Evolutionary conservation across 169 alveolate species (phyloP), one percentile per base, ranked within the genome.

Genomic region (Babesia microti): DNA sequence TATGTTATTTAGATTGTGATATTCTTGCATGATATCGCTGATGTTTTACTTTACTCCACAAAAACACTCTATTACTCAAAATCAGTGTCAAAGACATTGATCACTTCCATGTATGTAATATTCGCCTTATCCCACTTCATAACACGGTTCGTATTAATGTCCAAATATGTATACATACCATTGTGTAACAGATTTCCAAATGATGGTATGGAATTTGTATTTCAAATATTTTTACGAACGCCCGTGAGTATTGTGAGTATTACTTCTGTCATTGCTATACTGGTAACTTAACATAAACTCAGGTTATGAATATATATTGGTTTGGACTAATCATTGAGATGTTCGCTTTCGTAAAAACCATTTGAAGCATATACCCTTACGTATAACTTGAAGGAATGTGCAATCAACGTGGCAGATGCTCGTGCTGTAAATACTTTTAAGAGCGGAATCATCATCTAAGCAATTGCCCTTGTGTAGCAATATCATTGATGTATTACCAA

Each of bases 1-100:
- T 3, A n/a, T 22, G 19, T 3, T 30, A 3, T 45, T 17, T 42
- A 63, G 75, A 11, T 63, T 4, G 53, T 63, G 23, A 63, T 63
- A 18, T 42, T 76, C 40, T 45, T 76, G 24, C 86, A 76, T 56
- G 86, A 76, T 46, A 53, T 76, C n/a, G 80, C 79, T 24, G 86
- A 76, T 45, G 72, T 76, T 27, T 41, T 46, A 32, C 65, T 76
- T 4, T 76, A 53, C 37, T 15, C 42, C 27, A 59, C 82, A 34
- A 76, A 76, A 53, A 15, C 58, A 2, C 29, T 51, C 18, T 46
- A 53, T 21, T 76, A 76, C 44, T 39, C 60, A 15, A 29, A 52
- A 11, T 19, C 23, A 2, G 48, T 3, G 12, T 18, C 14, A 32
- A 42, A 54, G 14, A 22, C 30, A 7, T 7, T 44, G 12, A 21